Evolutionary conservation across 78 protist genomes (phyloP).

Genomic region (Dictyostelium brefeldianum): DNA sequence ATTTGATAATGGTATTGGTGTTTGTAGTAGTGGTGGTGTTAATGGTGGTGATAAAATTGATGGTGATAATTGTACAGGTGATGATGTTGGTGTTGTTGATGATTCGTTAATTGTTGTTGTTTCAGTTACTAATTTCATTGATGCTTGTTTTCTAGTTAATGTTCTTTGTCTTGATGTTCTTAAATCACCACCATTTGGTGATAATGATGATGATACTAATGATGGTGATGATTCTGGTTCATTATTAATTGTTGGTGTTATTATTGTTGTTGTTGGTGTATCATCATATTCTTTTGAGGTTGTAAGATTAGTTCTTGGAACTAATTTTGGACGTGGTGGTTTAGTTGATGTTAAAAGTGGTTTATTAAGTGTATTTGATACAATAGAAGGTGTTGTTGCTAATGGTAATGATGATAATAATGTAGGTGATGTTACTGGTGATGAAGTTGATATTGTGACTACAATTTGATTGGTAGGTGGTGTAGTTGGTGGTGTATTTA

Average conservation of each 20-base stretch:
- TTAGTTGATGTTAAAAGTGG: constrained; percentile 1
- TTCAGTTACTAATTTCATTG: constrained; percentile 5
- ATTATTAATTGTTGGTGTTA: not conserved
- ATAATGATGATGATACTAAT: not conserved
- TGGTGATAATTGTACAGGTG: not conserved
- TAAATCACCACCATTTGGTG: not conserved
- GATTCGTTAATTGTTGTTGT: not conserved
- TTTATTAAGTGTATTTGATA: not conserved
- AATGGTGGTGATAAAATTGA: not conserved
- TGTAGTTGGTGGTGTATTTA: constrained; percentile 6
- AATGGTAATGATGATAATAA: too few species aligned
- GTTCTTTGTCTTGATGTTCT: constrained; percentile 25
- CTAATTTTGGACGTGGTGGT: not conserved
- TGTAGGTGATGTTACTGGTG: not conserved
- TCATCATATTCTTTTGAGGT: not conserved
- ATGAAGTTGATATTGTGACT: too few species aligned
- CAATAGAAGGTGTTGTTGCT: too few species aligned
- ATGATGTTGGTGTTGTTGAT: not conserved
- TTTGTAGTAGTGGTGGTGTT: not conserved
- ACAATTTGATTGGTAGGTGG: not conserved
- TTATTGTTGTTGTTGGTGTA: not conserved
- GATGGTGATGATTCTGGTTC: not conserved
- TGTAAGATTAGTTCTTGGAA: not conserved
- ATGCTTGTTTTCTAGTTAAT: constrained; percentile 35
- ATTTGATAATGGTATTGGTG: not conserved